Evolutionary conservation across 2,329 filamentous ascomycete species (phyloP), one percentile per base, ranked within the genome.

Genomic region (Clarireedia hainanense): DNA sequence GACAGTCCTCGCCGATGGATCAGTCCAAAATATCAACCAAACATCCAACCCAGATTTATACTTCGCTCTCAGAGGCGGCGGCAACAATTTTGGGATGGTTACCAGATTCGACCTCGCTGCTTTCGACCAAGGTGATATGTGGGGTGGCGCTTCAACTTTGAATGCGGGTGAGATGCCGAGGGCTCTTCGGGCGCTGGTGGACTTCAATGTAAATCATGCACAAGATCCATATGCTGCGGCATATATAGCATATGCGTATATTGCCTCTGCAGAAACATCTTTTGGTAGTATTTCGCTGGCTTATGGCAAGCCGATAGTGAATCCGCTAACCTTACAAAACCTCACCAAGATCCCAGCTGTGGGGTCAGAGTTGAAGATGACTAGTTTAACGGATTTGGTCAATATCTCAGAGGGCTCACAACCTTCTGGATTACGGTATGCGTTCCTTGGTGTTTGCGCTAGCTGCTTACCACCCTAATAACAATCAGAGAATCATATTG

Each of bases 1-100:
- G 20, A 20, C 20, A 20, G 72, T 77, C 1, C 67, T 73, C 6
- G 73, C 72, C 0, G 76, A 80, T 54, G 79, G 80, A 65, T 74
- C 77, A 58, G 69, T 80, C 7, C 64, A 72, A 1, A 67, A 63
- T 0, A 68, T 71, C 71, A n/a, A 65, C 63, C 0, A 37, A 55
- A 10, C 67, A 82, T 58, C 60, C 71, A 34, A 46, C 27, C 47
- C 53, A 0, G 79, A 83, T 54, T 69, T 84, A 9, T 82, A 72
- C 67, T 72, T 70, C 60, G 78, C 76, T 0, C 72, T 84, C 3
- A 76, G 76, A 52, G 81, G 80, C 6, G 80, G 81, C 17, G 9
- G 12, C 43, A 40, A 40, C 17, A 40, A 40, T 40, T 40, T 77
- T 58, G 80, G 79, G 40, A 15, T 40, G 2, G 37, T 40, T 40